Evolutionary conservation across 768 basidiomycete genomes (phyloP), one percentile per base, ranked within the genome.

Genomic region (Hydnum rufescens): DNA sequence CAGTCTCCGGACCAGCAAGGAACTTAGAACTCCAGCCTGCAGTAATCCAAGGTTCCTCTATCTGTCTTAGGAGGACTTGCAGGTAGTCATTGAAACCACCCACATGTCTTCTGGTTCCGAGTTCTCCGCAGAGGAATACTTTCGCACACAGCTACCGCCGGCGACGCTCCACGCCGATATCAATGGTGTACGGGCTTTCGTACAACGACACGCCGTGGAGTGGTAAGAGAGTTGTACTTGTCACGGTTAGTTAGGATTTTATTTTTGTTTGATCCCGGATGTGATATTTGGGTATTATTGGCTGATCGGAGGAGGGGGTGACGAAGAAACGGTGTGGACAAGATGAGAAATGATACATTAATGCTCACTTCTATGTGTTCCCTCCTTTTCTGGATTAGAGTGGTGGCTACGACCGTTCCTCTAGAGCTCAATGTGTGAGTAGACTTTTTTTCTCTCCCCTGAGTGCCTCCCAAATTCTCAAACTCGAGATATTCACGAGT

Each of bases 381-480:
- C n/a, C n/a, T n/a, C 42, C 53, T 32, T 16, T 28, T 13, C 22
- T 49, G 39, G 49, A 36, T 23, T 60, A 97, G 95, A 96, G 92
- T 64, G 95, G 93, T 52, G 93, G 95, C n/a, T 55, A 99, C 95
- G 18, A 97, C 92, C 1, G 93, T 97, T 4, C 93, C 93, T 2
- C 69, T 99, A 54, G 95, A 99, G 71, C 84, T 90, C 71, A 97
- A 97, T 62, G 90, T 96, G 95, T 96, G 74, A 78, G 92, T 71
- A 42, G 1, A 5, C 46, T 36, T 55, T 3, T 18, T 16, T 31
- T 28, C 25, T 16, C 44, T 50, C 32, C 49, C 29, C 28, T 34
- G 6, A 1, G 5, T 34, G 1, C 6, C 26, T 56, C 58, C 53
- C 58, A 54, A 58, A 54, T 51, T 57, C 60, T 63, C 49, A 54